These are phyloP conservation scores for Helichrysum umbraculigerum DNA, from an alignment of 129 eudicot species.

Conservation along the genomic window DNA sequence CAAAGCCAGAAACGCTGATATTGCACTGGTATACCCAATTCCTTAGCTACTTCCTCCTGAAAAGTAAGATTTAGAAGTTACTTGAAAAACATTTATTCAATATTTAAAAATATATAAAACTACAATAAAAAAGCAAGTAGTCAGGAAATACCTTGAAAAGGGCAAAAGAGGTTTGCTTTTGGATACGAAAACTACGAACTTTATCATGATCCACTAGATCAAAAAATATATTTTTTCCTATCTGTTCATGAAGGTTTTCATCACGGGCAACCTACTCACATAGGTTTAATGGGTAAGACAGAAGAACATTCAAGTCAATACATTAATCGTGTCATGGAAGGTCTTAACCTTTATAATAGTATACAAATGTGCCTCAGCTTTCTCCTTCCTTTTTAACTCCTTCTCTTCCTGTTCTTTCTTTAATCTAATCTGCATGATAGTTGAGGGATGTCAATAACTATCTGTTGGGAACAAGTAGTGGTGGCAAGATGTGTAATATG, in stretches of 20 bases:
- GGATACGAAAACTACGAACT: slow-evolving; percentile 87
- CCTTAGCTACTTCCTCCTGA: slow-evolving; percentile 92
- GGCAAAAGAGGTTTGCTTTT: slow-evolving; percentile 75
- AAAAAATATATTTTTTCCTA: slow-evolving; percentile 83
- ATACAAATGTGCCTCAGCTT: slow-evolving; percentile 68
- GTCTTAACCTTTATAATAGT: slow-evolving; percentile 72
- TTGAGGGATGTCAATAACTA: slow-evolving; percentile 9
- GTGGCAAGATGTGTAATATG: not conserved
- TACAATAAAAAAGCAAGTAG: not conserved
- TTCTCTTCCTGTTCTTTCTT: slow-evolving; percentile 91
- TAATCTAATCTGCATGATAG: slow-evolving; percentile 54
- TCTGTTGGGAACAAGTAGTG: slow-evolving; percentile 10
- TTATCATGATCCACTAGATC: slow-evolving; percentile 98
- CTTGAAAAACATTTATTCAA: slow-evolving; percentile 1
- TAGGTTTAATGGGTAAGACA: not conserved
- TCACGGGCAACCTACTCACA: slow-evolving; percentile 67
- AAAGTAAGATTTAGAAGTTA: slow-evolving; percentile 21
- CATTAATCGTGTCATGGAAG: slow-evolving; percentile 2
- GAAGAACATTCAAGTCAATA: not conserved
- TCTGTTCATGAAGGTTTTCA: slow-evolving; percentile 75
- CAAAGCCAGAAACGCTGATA: slow-evolving; percentile 88
- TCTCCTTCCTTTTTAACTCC: slow-evolving; percentile 72
- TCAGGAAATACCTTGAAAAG: slow-evolving; percentile 71
- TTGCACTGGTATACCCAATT: slow-evolving; percentile 81
- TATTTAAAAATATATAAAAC: not conserved